Evolutionary conservation across 345 rosid genomes (phyloP), one percentile per base, ranked within the genome.

Genomic region (Aethionema arabicum): DNA sequence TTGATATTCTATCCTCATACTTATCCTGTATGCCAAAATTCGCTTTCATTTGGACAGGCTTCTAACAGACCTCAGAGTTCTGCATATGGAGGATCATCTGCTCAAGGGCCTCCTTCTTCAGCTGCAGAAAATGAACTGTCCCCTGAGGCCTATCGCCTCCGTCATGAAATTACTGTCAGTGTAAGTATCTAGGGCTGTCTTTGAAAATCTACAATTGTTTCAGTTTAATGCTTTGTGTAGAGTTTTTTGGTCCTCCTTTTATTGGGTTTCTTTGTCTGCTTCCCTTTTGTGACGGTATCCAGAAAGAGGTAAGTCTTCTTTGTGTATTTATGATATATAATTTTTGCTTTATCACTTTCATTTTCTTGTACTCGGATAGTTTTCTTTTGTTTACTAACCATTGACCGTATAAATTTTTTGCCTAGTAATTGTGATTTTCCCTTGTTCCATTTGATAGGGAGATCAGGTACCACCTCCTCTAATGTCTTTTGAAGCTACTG

Each of bases 161-260:
- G 70, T n/a, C 96, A 92, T 81, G 98, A 92, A 71, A 89, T 89
- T 61, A 74, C 87, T 47, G 85, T 87, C 37, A 52, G 70, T 41
- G 97, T 92, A 73, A 87, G 95, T 80, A 58, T 60, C 39, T 30
- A 13, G 30, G 52, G 14, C 32, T 33, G 52, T 36, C 31, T 27
- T 27, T 55, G 14, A 35, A 39, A 5, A 16, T 2, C 2, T 14
- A 15, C 13, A 15, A 5, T 49, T 7, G 16, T 31, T 15, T 15
- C 4, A n/a, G n/a, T 15, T 45, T 2, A 6, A 11, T 15, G 2
- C 21, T 11, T 11, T 11, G 9, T 11, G 4, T 4, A 4, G 31
- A 13, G 52, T 5, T 9, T 4, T 47, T 3, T 27, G 21, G 27
- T 21, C 15, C 52, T 49, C 32, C 32, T 8, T 15, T 7, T 59